phyloP scores from a whole-genome alignment of 2,329 filamentous ascomycete genomes.

The Pseudopyricularia cyperi region DNA sequence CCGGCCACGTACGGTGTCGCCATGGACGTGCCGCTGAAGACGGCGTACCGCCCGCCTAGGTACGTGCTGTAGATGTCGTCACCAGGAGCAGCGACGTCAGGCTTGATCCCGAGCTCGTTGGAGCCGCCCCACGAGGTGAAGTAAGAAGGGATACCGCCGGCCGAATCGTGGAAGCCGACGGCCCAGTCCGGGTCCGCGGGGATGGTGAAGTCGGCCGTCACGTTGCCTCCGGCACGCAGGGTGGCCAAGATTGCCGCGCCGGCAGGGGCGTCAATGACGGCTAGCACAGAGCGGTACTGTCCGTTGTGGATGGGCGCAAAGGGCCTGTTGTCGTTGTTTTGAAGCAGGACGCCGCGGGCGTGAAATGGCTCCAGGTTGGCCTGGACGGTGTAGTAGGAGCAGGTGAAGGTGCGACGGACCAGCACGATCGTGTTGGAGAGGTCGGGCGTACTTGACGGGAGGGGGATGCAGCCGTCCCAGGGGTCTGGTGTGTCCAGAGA shows the following conservation, averaged over 20 bases:
- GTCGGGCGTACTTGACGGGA: slow-evolving; percentile 22
- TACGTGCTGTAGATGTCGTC: slow-evolving; percentile 31
- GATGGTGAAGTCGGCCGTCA: slow-evolving; percentile 23
- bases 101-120: slow-evolving; percentile 27
- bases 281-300: background rate
- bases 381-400: slow-evolving; percentile 11
- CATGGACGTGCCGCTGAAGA: slow-evolving; percentile 35
- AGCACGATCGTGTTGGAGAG: slow-evolving; percentile 27
- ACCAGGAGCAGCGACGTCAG: slow-evolving; percentile 27
- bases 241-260: slow-evolving; percentile 18
- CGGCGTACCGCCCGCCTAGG: slow-evolving; percentile 18
- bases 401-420: slow-evolving; percentile 18
- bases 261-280: slow-evolving; percentile 5
- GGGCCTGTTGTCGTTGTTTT: slow-evolving; percentile 23
- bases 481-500: slow-evolving; percentile 9
- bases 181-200: slow-evolving; percentile 13
- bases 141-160: slow-evolving; percentile 17
- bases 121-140: slow-evolving; percentile 29
- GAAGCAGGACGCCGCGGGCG: slow-evolving; percentile 18
- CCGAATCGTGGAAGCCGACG: slow-evolving; percentile 16
- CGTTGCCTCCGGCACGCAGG: slow-evolving; percentile 14
- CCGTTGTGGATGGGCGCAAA: background rate
- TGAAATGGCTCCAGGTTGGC: slow-evolving; percentile 16
- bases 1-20: slow-evolving; percentile 31
- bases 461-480: slow-evolving; percentile 23